Base-by-base conservation (phyloP, 768 basidiomycete species). In the Suillus sp. region DNA sequence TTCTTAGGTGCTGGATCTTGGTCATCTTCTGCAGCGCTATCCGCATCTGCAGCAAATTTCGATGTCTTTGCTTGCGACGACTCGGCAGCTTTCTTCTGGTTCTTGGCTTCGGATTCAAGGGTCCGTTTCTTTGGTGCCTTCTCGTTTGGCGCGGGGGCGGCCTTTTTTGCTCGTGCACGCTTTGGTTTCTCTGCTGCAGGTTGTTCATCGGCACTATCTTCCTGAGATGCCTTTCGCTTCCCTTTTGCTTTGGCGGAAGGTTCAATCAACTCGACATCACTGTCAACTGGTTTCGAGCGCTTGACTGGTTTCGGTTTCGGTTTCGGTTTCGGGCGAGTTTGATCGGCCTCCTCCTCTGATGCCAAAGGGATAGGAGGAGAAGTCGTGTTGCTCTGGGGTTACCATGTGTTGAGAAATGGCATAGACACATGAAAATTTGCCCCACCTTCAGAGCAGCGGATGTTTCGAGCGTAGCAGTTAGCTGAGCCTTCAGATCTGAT, bases 1-100 rank as follows among this genome's bases (percentile, higher is more conserved):
- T 88, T 89, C 76, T 84, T 87, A 18, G 76, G 82, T 10, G 63
- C 75, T 7, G 43, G 67, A 57, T 72, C 75, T 27, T 71, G 59
- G 27, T 69, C 74, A 34, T 18, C 69, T 18, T 61, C 67, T 14
- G 34, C 51, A 7, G 53, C 38, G 2, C 66, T 70, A 35, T 72
- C 75, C 1, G 57, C 61, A 22, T 62, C 69, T 0, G 67, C 69
- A 30, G 62, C 66, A 37, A 51, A 6, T 27, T 63, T 68, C 11
- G 62, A 61, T 48, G 65, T 18, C 55, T 70, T 70, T 14, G 48
- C 30, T 50, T 69, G 69, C 43, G 66, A 68, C 1, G 72, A 54
- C 16, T 62, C 64, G 1, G 64, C 51, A 54, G 45, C 57, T 38
- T 65, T 67, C 20, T 57, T 68, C 69, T 38, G 69, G 10, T 70